These are phyloP conservation scores for Leccinum longicurvipes DNA, from an alignment of 768 basidiomycete species.

Conservation along the genomic window DNA sequence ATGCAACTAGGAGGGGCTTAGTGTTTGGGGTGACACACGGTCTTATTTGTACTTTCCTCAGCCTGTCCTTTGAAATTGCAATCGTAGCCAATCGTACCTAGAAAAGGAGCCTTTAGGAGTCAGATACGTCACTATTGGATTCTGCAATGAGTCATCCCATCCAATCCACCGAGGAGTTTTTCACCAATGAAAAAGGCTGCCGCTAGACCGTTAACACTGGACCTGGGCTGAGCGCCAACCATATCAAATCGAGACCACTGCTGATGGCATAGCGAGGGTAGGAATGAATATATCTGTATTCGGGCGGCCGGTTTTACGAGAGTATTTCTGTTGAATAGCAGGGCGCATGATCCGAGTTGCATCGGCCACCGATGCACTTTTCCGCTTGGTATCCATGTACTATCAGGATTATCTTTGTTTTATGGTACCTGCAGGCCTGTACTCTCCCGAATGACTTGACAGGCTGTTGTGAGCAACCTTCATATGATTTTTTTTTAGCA, in stretches of 20 bases:
- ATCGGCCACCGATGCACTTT: conserved; percentile 7
- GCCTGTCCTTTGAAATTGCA: background rate
- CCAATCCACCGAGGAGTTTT: too few species aligned
- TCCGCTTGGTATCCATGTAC: background rate
- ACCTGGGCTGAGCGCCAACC: background rate
- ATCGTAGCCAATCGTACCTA: background rate
- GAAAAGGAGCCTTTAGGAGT: conserved; percentile 9
- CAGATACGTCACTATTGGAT: conserved; percentile 1
- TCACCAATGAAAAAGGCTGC: background rate
- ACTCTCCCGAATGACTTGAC: background rate
- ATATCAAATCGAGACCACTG: background rate
- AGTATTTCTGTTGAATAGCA: background rate
- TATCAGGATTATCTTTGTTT: background rate
- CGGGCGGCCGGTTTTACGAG: conserved; percentile 1
- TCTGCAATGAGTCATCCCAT: background rate
- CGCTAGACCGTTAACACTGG: background rate
- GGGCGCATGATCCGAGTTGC: background rate
- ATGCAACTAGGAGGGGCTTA: background rate
- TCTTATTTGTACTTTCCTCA: conserved; percentile 13
- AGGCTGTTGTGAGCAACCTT: background rate
- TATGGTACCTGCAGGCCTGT: background rate
- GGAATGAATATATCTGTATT: background rate
- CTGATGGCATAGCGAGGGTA: background rate
- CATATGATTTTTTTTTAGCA: too few species aligned
- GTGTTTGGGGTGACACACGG: background rate